phyloP scores from a whole-genome alignment of 2,329 filamentous ascomycete genomes.

The Alternaria postmessia region DNA sequence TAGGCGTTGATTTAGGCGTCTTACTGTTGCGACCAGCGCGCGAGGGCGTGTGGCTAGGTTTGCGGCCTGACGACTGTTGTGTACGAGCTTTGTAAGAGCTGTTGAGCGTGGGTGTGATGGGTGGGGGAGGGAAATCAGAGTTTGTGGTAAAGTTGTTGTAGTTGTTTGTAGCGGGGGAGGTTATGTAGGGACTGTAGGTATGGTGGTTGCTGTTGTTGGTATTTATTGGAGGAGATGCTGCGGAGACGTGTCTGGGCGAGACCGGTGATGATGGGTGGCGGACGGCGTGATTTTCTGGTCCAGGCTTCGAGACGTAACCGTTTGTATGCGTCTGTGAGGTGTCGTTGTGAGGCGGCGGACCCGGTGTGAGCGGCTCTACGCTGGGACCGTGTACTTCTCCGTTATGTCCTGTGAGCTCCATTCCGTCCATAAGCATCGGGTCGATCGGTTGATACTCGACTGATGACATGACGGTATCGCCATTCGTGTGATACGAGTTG shows the following conservation, averaged over 20 bases:
- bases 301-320: conserved; percentile 17
- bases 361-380: conserved; percentile 41
- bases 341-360: conserved; percentile 21
- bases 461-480: conserved; percentile 44
- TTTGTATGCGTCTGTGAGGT: conserved; percentile 21
- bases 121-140: conserved; percentile 35
- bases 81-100: conserved; percentile 13
- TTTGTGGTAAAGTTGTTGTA: conserved; percentile 35
- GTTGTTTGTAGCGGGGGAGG: conserved; percentile 24
- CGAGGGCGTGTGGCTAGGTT: conserved; percentile 33
- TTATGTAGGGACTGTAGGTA: conserved; percentile 23
- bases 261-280: conserved; percentile 31
- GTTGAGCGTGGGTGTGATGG: conserved; percentile 20
- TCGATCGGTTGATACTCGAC: conserved; percentile 41
- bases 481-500: conserved; percentile 25
- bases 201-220: conserved; percentile 10
- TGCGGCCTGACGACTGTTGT: conserved; percentile 24
- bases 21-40: conserved; percentile 32
- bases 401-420: conserved; percentile 19
- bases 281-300: conserved; percentile 16
- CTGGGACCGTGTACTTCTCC: conserved; percentile 27
- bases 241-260: conserved; percentile 26
- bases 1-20: conserved; percentile 42
- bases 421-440: conserved; percentile 24
- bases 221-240: conserved; percentile 20